A percentile compares a stretch with the other conserved stretches of the same genome.
Conservation (phyloP, 176 grass and related monocot species). For the Zoysia pacifica region DNA sequence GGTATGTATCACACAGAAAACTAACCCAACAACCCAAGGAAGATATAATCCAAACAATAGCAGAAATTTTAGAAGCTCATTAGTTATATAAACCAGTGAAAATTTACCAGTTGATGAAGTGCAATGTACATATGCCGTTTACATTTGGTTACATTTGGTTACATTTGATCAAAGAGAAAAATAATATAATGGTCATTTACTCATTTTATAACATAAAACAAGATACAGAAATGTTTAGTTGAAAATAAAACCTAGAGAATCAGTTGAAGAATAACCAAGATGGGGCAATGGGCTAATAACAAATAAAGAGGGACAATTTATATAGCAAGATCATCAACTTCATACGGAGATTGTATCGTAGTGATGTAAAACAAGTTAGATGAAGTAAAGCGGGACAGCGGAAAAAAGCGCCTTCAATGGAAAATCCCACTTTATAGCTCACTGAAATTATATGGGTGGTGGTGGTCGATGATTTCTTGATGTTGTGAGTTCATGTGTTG, state of each 20-base stretch:
- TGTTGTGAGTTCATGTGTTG: conserved; percentile 16
- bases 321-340: neutral
- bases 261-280: no score
- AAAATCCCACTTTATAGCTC: neutral
- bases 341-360: neutral
- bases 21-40: neutral
- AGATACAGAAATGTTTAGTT: neutral
- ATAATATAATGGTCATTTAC: neutral
- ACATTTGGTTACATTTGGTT: no score
- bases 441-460: neutral
- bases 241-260: neutral
- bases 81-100: neutral
- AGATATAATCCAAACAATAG: neutral
- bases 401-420: neutral
- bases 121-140: neutral
- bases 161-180: neutral
- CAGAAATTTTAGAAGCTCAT: neutral
- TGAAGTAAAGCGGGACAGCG: neutral
- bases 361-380: neutral
- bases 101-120: neutral
- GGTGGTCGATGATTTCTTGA: neutral
- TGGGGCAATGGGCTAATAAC: neutral
- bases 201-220: neutral
- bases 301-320: neutral
- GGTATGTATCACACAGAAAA: neutral